These are phyloP conservation scores for Aspergillus heteromorphus DNA, from an alignment of 495 filamentous ascomycete genomes.

Conservation along the genomic window DNA sequence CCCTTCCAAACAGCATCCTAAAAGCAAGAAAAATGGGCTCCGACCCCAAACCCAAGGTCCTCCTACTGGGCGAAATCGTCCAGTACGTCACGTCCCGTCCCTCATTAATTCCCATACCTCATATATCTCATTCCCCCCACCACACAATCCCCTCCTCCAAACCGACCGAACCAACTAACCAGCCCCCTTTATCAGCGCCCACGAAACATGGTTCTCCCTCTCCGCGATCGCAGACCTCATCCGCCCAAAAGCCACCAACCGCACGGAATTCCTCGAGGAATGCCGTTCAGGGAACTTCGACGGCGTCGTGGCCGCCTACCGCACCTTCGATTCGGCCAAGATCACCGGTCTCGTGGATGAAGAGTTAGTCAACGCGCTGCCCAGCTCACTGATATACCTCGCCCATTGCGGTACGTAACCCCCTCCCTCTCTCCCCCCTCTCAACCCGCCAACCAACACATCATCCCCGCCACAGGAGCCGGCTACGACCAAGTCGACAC, in stretches of 20 bases:
- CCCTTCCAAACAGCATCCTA: not conserved
- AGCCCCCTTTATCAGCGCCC: conserved; percentile 25
- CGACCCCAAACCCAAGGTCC: conserved; percentile 43
- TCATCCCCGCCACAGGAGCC: conserved; percentile 43
- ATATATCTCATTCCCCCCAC: not conserved
- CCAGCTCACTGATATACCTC: conserved; percentile 47
- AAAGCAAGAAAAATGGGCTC: conserved; percentile 16
- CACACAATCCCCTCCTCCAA: not conserved
- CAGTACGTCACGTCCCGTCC: conserved; percentile 39
- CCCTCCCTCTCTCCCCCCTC: not conserved
- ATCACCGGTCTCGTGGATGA: conserved; percentile 58
- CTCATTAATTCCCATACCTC: too few species aligned
- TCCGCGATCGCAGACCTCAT: conserved; percentile 46
- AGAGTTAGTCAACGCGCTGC: conserved; percentile 59
- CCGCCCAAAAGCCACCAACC: conserved; percentile 45
- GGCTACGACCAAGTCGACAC: conserved; percentile 81
- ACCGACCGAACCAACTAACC: not conserved
- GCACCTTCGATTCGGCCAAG: conserved; percentile 61
- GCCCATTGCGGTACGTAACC: conserved; percentile 50
- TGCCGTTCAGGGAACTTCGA: conserved; percentile 63
- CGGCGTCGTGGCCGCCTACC: conserved; percentile 63
- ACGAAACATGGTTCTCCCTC: conserved; percentile 46
- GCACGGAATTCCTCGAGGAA: conserved; percentile 67
- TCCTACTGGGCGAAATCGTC: conserved; percentile 51
- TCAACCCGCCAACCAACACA: not conserved